A percentile compares a stretch with the other conserved stretches of the same genome.
Evolutionary conservation across 2,329 filamentous ascomycete species (phyloP).

Genomic region (Cytospora leucostoma): DNA sequence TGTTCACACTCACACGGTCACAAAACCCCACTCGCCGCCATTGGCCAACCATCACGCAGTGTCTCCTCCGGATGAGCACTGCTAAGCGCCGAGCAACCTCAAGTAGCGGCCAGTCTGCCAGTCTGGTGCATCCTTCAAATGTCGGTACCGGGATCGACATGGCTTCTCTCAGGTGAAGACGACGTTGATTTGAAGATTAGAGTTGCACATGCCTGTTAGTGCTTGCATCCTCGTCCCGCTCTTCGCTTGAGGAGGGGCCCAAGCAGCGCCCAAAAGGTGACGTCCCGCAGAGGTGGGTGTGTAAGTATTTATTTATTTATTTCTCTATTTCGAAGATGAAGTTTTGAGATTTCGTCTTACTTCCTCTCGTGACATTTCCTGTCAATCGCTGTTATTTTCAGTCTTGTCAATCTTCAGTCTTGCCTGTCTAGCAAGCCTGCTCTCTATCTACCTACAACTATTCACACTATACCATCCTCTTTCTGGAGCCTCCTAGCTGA

Average conservation of each 20-base stretch:
- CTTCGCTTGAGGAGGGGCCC: neutral
- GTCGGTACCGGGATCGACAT: constrained; percentile 16
- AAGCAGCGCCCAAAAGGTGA: constrained; percentile 7
- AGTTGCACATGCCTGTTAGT: constrained; percentile 20
- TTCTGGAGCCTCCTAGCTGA: neutral
- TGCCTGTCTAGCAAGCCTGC: neutral
- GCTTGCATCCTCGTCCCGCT: constrained; percentile 17
- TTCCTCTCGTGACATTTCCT: neutral
- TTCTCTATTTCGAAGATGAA: neutral
- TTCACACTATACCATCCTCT: neutral
- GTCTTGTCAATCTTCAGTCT: neutral
- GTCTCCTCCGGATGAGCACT: constrained; percentile 14
- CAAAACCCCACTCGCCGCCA: constrained; percentile 7
- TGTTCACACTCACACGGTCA: no score
- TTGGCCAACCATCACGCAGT: constrained; percentile 23
- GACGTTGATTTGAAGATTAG: constrained; percentile 19
- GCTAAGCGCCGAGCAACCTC: constrained; percentile 27
- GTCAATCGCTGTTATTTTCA: neutral
- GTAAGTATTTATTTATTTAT: constrained; percentile 5
- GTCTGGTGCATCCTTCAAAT: constrained; percentile 17
- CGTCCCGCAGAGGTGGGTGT: constrained; percentile 10
- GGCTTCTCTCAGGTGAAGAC: constrained; percentile 5
- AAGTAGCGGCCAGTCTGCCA: constrained; percentile 2
- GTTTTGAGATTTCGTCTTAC: neutral
- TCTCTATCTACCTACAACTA: neutral